phyloP scores from a whole-genome alignment of 345 rosid species.

The Eucalyptus lansdowneana region DNA sequence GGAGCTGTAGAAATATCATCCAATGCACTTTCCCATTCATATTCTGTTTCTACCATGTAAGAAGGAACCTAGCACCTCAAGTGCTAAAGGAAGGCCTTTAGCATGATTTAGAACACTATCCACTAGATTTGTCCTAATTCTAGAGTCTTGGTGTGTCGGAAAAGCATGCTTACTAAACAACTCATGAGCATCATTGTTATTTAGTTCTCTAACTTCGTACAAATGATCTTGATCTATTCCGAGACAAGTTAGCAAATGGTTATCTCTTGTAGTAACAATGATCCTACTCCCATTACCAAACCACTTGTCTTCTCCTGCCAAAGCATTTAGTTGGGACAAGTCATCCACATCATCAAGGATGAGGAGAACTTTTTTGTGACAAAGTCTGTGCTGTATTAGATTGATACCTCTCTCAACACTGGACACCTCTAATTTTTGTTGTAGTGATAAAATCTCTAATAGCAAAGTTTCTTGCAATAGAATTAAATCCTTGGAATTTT shows the following conservation, averaged over 20 bases:
- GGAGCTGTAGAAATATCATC: too few species aligned
- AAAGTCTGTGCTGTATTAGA: background rate
- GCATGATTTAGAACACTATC: background rate
- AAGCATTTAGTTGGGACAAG: rapidly evolving
- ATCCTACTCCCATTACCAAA: background rate
- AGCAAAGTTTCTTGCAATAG: background rate
- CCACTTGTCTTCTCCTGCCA: background rate
- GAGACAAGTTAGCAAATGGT: background rate
- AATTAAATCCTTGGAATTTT: background rate
- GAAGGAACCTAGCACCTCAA: background rate
- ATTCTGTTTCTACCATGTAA: rapidly evolving
- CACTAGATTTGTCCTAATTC: background rate
- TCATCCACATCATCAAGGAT: background rate
- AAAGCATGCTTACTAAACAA: background rate
- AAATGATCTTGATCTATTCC: background rate
- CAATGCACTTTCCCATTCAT: background rate
- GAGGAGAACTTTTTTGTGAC: background rate
- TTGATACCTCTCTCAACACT: background rate
- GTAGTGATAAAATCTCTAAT: background rate
- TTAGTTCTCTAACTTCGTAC: rapidly evolving
- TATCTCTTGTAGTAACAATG: background rate
- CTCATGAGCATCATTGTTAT: background rate
- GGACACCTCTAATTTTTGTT: background rate
- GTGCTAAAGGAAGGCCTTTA: background rate
- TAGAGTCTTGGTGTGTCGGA: rapidly evolving